phyloP scores from a whole-genome alignment of 2,329 filamentous ascomycete genomes.

The Erysiphe pulchra region DNA sequence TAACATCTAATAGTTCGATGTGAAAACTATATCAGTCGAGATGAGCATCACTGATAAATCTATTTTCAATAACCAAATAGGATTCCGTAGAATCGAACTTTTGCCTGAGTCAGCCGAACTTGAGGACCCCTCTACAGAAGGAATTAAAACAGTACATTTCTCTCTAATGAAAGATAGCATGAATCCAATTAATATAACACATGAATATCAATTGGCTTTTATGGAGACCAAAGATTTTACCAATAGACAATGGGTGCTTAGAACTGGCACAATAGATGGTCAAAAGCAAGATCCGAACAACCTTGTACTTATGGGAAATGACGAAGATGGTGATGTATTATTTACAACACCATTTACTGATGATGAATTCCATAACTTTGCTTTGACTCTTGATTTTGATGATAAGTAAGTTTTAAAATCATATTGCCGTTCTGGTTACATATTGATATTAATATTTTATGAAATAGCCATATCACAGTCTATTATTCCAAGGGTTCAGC shows the following conservation, averaged over 20 bases:
- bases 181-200: slow-evolving; percentile 27
- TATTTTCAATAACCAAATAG: slow-evolving; percentile 32
- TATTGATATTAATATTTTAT: neutral
- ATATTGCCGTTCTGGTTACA: neutral
- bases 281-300: neutral
- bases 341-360: slow-evolving; percentile 25
- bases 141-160: slow-evolving; percentile 36
- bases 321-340: slow-evolving; percentile 10
- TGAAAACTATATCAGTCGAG: slow-evolving; percentile 3
- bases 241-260: slow-evolving; percentile 26
- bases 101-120: slow-evolving; percentile 24
- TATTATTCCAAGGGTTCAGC: slow-evolving; percentile 26
- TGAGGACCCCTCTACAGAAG: slow-evolving; percentile 23
- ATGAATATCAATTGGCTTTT: slow-evolving; percentile 33
- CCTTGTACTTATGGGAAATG: neutral
- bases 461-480: slow-evolving; percentile 24
- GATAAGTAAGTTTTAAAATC: slow-evolving; percentile 18
- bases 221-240: slow-evolving; percentile 21
- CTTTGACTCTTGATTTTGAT: slow-evolving; percentile 27
- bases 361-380: slow-evolving; percentile 34
- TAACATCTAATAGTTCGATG: slow-evolving; percentile 5
- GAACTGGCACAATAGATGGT: slow-evolving; percentile 24
- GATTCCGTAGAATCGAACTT: slow-evolving; percentile 34
- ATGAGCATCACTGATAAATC: slow-evolving; percentile 20
- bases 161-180: slow-evolving; percentile 26